phyloP scores from a whole-genome alignment of 768 basidiomycete species.

The Phanerochaete sordida region DNA sequence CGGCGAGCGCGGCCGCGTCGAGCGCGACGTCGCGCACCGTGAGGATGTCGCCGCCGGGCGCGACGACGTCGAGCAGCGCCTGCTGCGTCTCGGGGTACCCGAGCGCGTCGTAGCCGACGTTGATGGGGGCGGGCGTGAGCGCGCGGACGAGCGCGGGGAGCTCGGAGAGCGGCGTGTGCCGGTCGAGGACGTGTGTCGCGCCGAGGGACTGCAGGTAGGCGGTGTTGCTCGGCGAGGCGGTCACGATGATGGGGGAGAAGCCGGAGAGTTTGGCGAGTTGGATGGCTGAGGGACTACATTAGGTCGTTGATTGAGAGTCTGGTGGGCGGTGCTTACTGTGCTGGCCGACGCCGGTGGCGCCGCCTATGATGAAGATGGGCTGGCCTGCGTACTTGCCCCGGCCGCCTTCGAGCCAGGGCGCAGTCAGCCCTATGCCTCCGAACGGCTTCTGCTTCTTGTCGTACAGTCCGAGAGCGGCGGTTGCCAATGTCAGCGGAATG shows the following conservation, averaged over 20 bases:
- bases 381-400: constrained; percentile 27
- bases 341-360: constrained; percentile 35
- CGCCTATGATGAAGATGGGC: constrained; percentile 35
- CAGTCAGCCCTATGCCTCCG: constrained; percentile 4
- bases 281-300: constrained; percentile 14
- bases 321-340: constrained; percentile 28
- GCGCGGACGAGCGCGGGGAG: constrained; percentile 6
- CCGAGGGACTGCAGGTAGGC: constrained; percentile 22
- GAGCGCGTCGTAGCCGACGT: constrained; percentile 23
- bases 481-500: constrained; percentile 26
- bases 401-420: constrained; percentile 5
- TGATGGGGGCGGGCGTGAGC: constrained; percentile 18
- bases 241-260: constrained; percentile 28
- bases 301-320: not conserved
- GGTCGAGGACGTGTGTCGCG: constrained; percentile 27
- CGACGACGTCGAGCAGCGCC: constrained; percentile 18
- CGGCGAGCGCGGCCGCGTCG: constrained; percentile 21
- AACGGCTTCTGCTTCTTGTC: not conserved
- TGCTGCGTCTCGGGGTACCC: constrained; percentile 18
- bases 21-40: constrained; percentile 10
- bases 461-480: constrained; percentile 20
- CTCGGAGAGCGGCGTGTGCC: constrained; percentile 5
- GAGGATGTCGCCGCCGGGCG: constrained; percentile 20
- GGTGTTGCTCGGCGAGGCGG: constrained; percentile 23
- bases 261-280: constrained; percentile 23